Evolutionary conservation across 441 rosid species (phyloP).

Genomic region (Metrosideros polymorpha): DNA sequence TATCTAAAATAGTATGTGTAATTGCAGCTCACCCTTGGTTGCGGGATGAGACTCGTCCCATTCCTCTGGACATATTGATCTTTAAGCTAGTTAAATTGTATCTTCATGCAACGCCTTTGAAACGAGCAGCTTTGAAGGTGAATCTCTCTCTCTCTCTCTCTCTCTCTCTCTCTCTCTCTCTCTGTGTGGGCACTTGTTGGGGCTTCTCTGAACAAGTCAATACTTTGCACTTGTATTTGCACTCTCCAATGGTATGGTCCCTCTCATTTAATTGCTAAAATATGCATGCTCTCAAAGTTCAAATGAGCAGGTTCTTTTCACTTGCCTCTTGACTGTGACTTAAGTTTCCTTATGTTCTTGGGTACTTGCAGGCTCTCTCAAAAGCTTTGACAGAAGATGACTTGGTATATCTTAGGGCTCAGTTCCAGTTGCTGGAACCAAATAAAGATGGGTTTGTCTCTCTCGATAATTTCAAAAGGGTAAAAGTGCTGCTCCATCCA

Average conservation of each 20-base stretch:
- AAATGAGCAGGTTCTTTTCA: neutral
- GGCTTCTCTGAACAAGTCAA: neutral
- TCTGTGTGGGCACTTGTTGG: neutral
- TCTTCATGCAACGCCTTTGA: slow-evolving; percentile 68
- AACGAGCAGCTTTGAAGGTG: slow-evolving; percentile 85
- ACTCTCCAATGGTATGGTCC: neutral
- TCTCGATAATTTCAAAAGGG: slow-evolving; percentile 74
- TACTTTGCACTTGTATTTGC: neutral
- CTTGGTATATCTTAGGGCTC: slow-evolving; percentile 74
- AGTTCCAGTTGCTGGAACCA: slow-evolving; percentile 70
- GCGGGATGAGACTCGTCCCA: slow-evolving; percentile 39
- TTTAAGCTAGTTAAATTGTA: slow-evolving; percentile 74
- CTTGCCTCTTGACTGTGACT: neutral
- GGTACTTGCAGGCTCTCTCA: slow-evolving; percentile 53
- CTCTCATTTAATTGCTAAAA: neutral
- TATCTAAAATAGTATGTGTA: slow-evolving; percentile 2
- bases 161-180: neutral
- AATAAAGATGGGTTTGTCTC: slow-evolving; percentile 67
- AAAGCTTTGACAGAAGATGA: slow-evolving; percentile 79
- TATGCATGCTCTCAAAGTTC: neutral
- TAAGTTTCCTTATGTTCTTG: neutral
- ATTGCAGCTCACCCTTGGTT: slow-evolving; percentile 88
- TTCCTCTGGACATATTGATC: slow-evolving; percentile 68
- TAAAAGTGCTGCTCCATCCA: slow-evolving; percentile 13
- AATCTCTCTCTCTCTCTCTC: neutral